Conservation (phyloP, 1,284 basidiomycete genomes). For the Bjerkandera adusta region DNA sequence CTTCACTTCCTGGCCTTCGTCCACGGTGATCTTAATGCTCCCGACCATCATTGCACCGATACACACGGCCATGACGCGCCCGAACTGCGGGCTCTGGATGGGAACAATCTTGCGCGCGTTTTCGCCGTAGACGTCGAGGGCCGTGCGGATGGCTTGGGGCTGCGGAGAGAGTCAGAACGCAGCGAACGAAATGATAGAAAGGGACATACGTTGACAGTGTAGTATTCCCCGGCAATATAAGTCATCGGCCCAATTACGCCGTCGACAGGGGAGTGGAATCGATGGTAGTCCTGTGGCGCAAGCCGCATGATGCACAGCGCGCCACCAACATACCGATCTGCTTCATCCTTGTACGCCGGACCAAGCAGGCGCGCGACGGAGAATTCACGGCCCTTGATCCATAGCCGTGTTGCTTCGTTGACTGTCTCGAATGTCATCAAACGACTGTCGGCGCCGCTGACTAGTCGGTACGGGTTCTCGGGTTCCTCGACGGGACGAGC, state of each 20-base stretch:
- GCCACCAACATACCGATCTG: constrained; percentile 74
- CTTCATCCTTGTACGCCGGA: constrained; percentile 67
- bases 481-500: constrained; percentile 79
- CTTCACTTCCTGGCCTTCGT: constrained; percentile 76
- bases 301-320: constrained; percentile 84
- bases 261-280: constrained; percentile 92
- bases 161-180: constrained; percentile 27
- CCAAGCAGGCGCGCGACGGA: constrained; percentile 80
- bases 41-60: constrained; percentile 96
- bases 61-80: constrained; percentile 86
- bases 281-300: constrained; percentile 97
- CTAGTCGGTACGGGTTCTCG: constrained; percentile 73
- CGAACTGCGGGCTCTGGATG: constrained; percentile 85
- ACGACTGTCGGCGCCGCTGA: constrained; percentile 91
- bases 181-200: constrained; percentile 17
- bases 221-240: constrained; percentile 84
- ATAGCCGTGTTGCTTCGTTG: constrained; percentile 81
- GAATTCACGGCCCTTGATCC: constrained; percentile 98
- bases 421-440: constrained; percentile 92
- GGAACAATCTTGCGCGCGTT: constrained; percentile 89
- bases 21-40: constrained; percentile 82
- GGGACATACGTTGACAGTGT: constrained; percentile 81
- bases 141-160: constrained; percentile 81
- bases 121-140: constrained; percentile 93
- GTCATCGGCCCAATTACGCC: constrained; percentile 82